A percentile compares a stretch with the other conserved stretches of the same genome.
Conservation (phyloP, 768 basidiomycete genomes). For the Pulveroboletus frians region DNA sequence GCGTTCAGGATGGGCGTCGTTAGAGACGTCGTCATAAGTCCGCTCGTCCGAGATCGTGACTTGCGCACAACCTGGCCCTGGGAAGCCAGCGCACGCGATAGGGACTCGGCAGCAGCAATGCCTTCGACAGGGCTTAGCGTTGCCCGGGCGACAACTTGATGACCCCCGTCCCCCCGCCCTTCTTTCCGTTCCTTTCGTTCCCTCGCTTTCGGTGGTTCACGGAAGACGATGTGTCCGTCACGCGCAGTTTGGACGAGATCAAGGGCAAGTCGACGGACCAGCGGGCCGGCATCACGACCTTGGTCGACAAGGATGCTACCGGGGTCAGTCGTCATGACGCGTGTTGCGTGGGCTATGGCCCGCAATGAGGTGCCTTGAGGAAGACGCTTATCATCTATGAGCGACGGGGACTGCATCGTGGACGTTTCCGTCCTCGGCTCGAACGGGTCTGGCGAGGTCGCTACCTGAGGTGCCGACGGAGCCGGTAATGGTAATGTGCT, state of each 20-base stretch:
- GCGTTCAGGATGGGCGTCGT: constrained; percentile 58
- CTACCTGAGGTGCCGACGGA: constrained; percentile 27
- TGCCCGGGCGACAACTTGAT: constrained; percentile 35
- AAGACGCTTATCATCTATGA: constrained; percentile 26
- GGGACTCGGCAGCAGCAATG: constrained; percentile 39
- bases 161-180: constrained; percentile 23
- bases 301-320: constrained; percentile 69
- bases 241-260: constrained; percentile 65
- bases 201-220: constrained; percentile 36
- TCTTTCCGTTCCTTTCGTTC: constrained; percentile 40
- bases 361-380: constrained; percentile 63
- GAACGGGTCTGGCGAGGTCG: constrained; percentile 16
- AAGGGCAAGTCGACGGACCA: constrained; percentile 62
- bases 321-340: constrained; percentile 81
- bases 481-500: constrained; percentile 14
- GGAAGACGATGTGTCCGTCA: constrained; percentile 51
- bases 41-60: constrained; percentile 33
- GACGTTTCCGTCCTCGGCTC: constrained; percentile 26
- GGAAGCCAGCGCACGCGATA: constrained; percentile 44
- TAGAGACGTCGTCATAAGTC: constrained; percentile 38
- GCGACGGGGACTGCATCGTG: constrained; percentile 24
- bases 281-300: constrained; percentile 54
- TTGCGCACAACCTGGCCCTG: constrained; percentile 31
- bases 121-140: constrained; percentile 40
- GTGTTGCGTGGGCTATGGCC: constrained; percentile 77